Percentiles rank a stretch among this genome's conserved stretches.
Evolutionary conservation across 495 filamentous ascomycete species (phyloP).

Genomic region (Tuber umbilicatum): DNA sequence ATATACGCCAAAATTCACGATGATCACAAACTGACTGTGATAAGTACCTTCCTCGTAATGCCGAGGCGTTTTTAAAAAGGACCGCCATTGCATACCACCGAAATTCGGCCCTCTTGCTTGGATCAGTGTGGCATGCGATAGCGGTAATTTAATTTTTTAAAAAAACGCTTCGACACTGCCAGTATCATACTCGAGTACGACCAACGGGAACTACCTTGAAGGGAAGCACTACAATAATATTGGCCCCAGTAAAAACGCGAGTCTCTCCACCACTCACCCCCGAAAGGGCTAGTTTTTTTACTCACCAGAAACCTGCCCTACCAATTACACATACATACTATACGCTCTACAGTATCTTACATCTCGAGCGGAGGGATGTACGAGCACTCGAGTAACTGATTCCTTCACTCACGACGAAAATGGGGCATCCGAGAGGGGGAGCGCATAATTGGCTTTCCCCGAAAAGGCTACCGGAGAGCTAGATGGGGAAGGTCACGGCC

Average conservation of each 20-base stretch:
- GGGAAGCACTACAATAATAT: not conserved
- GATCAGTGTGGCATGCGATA: not conserved
- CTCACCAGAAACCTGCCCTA: not conserved
- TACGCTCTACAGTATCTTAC: not conserved
- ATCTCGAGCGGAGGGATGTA: not conserved
- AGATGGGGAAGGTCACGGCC: not conserved
- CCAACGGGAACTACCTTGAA: not conserved
- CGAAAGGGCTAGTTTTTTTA: not conserved
- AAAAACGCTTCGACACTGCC: not conserved
- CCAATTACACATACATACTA: not conserved
- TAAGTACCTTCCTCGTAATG: not conserved
- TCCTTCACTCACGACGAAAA: not conserved
- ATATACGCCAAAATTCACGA: conserved; percentile 4
- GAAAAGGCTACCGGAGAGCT: not conserved
- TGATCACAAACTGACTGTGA: not conserved
- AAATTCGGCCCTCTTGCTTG: not conserved
- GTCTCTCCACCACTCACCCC: not conserved
- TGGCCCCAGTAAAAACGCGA: not conserved
- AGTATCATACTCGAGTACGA: not conserved
- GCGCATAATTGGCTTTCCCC: not conserved
- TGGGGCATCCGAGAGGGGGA: not conserved
- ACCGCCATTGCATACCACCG: not conserved
- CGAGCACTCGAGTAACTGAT: not conserved
- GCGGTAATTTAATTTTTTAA: not conserved
- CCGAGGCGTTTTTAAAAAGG: not conserved